A percentile compares a stretch with the other conserved stretches of the same genome.
Evolutionary conservation across 139 green algal species (phyloP).

Genomic region (Volvox africanus): DNA sequence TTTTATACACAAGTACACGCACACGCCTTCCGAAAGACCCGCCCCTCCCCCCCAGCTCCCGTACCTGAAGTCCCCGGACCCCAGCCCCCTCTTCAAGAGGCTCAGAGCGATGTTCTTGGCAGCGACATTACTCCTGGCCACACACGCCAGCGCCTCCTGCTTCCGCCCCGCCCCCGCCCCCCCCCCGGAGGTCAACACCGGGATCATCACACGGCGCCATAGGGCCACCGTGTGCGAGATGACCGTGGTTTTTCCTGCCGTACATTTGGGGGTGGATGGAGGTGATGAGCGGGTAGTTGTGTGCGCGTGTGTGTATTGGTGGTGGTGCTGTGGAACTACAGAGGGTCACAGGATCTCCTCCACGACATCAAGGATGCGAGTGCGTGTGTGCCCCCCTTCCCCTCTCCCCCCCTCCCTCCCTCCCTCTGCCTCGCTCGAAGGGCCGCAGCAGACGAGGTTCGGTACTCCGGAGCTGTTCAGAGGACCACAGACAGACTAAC

Average conservation of each 20-base stretch:
- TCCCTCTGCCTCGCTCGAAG: no score
- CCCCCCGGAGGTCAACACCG: not conserved
- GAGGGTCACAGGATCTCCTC: no score
- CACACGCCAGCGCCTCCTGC: conserved; percentile 4
- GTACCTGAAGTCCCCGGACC: conserved; percentile 23
- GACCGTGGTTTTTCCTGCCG: conserved; percentile 48
- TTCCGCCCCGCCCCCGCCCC: not conserved
- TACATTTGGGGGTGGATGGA: not conserved
- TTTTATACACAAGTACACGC: no score
- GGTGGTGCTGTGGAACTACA: no score
- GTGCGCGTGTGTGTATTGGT: not conserved
- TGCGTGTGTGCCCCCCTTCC: no score
- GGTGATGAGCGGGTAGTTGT: not conserved
- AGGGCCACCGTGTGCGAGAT: conserved; percentile 28
- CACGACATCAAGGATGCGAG: no score
- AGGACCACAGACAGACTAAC: no score
- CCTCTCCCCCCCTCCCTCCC: no score
- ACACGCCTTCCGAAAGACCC: no score
- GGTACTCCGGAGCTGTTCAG: no score
- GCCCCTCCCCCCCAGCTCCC: not conserved
- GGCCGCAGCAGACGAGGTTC: no score
- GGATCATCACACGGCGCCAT: not conserved
- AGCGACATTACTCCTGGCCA: conserved; percentile 42
- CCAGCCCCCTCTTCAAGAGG: conserved; percentile 20
- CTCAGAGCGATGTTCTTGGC: conserved; percentile 23